Evolutionary conservation across 768 basidiomycete species (phyloP).

Genomic region (Suillus tomentosus): DNA sequence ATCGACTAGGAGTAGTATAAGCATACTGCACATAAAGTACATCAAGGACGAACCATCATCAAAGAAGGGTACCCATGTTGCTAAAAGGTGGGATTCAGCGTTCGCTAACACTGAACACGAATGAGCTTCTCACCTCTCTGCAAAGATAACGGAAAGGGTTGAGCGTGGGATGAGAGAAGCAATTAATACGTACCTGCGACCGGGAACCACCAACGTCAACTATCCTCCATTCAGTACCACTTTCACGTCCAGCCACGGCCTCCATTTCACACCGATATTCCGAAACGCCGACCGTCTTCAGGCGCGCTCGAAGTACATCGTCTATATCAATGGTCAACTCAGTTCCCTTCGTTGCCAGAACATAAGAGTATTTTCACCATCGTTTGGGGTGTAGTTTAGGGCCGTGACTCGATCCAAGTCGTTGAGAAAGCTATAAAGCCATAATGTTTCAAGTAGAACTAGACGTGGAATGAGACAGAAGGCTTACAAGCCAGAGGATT

Average conservation of each 20-base stretch:
- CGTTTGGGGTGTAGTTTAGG: conserved; percentile 46
- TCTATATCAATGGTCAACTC: conserved; percentile 31
- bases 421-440: conserved; percentile 44
- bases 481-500: conserved; percentile 51
- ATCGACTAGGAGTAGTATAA: conserved; percentile 28
- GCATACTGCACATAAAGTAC: background rate
- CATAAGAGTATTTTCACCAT: conserved; percentile 35
- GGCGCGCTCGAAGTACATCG: conserved; percentile 52
- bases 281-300: conserved; percentile 72
- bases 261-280: conserved; percentile 86
- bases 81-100: conserved; percentile 24
- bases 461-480: background rate
- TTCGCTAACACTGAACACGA: conserved; percentile 1
- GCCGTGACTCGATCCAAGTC: conserved; percentile 51
- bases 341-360: background rate
- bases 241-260: conserved; percentile 50
- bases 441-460: conserved; percentile 1
- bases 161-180: conserved; percentile 7
- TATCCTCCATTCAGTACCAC: conserved; percentile 56
- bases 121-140: conserved; percentile 36
- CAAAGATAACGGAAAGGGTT: conserved; percentile 7
- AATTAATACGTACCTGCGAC: conserved; percentile 43
- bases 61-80: conserved; percentile 58
- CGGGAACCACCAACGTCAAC: conserved; percentile 56
- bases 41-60: conserved; percentile 42